Conservation (phyloP, 495 filamentous ascomycete genomes). For the Chaetomium cochliodes region DNA sequence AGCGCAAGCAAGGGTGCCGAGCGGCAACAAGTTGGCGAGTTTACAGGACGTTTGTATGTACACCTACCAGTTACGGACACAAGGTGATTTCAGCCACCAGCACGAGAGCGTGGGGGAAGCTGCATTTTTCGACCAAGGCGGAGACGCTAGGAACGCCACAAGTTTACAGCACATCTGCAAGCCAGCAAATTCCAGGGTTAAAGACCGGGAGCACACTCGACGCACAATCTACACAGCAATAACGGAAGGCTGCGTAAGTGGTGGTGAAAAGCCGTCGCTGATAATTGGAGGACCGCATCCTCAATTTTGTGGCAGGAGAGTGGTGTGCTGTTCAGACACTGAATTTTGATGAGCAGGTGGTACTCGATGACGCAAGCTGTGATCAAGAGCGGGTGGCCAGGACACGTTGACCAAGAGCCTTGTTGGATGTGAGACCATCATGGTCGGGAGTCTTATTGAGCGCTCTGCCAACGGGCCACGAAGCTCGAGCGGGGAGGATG, state of each 20-base stretch:
- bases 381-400: background rate
- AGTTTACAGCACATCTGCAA: background rate
- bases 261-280: background rate
- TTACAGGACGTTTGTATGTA: too few species aligned
- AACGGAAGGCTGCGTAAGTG: background rate
- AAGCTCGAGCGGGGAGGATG: background rate
- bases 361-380: background rate
- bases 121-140: background rate
- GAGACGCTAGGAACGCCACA: background rate
- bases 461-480: background rate
- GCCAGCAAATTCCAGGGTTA: background rate
- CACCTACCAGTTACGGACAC: background rate
- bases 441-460: background rate
- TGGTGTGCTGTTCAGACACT: background rate
- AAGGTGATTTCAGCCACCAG: background rate
- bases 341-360: background rate
- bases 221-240: background rate
- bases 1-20: conserved; percentile 17
- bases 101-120: background rate
- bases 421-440: background rate
- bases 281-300: background rate
- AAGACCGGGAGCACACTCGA: too few species aligned
- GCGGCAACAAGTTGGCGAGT: background rate
- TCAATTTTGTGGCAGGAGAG: background rate
- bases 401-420: background rate